Evolutionary conservation across 1,284 basidiomycete species (phyloP), one percentile per base, ranked within the genome.

Genomic region (Binderoboletus segoi): DNA sequence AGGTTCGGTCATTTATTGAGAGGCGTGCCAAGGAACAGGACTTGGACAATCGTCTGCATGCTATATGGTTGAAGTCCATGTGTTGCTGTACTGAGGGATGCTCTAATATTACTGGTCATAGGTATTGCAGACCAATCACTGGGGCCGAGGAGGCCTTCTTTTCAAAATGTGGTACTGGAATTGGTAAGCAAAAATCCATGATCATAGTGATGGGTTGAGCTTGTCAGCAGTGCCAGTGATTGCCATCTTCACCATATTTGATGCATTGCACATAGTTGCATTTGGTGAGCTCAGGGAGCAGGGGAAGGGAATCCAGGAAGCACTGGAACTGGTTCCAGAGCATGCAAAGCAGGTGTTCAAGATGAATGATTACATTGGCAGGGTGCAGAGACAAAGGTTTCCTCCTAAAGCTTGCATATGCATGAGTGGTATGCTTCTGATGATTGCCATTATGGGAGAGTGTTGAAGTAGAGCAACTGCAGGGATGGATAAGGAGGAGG

Each of bases 41-140:
- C 13, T 26, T 66, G 4, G 18, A 33, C n/a, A 30, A 68, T 10
- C 59, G 53, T 38, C 38, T 70, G 5, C 69, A 71, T 60, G 67
- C 59, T 3, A 71, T 69, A 48, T 72, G 70, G 70, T 66, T 64
- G 23, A 20, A 20, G 26, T 42, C 38, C 18, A 6, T 21, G n/a
- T n/a, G n/a, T n/a, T n/a, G n/a, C n/a, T 24, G 33, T 44, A 23
- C 26, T 45, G 33, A 35, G 11, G 33, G 23, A 8, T 45, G 10
- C n/a, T 35, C 40, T 11, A 16, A 15, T 18, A 11, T 32, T 48
- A 12, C 10, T 57, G 4, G 18, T 35, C 0, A 42, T 32, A 63
- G 62, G 62, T 63, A 48, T 21, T 18, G 20, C 16, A 46, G 62
- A 18, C 37, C 56, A 3, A 44, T 63, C 15, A 55, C 45, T 10